phyloP scores from a whole-genome alignment of 768 basidiomycete species.

The Tephrocybe sp. region DNA sequence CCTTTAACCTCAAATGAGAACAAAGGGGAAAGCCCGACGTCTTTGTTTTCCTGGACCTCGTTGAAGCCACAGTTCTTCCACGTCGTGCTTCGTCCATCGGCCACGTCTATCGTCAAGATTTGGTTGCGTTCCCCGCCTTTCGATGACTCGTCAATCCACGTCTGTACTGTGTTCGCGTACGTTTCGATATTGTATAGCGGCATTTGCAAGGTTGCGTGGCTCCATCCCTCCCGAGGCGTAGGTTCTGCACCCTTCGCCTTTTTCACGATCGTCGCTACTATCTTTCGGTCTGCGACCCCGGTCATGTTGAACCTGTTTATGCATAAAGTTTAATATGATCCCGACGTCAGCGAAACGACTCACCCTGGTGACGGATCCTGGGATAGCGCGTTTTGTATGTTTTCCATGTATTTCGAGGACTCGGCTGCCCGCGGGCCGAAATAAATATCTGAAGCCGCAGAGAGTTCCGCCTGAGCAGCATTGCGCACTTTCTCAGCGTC shows the following conservation, averaged over 20 bases:
- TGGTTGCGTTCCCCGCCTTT: not conserved
- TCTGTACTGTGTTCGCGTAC: constrained; percentile 1
- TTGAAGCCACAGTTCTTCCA: constrained; percentile 10
- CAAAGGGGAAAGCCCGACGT: constrained; percentile 6
- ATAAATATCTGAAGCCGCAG: not conserved
- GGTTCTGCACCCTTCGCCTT: not conserved
- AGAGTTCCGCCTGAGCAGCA: not conserved
- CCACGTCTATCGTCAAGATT: constrained; percentile 4
- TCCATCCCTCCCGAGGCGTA: not conserved
- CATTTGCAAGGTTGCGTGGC: not conserved
- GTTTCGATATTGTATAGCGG: constrained; percentile 5
- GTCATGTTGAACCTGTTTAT: not conserved
- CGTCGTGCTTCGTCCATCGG: constrained; percentile 3
- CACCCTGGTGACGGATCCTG: no score
- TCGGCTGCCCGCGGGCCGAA: not conserved
- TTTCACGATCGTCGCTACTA: not conserved
- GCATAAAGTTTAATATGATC: not conserved
- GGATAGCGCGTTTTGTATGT: not conserved
- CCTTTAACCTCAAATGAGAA: not conserved
- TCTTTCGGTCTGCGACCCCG: not conserved
- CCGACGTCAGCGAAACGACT: no score
- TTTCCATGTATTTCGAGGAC: not conserved
- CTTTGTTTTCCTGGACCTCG: not conserved
- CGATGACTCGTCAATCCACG: not conserved
- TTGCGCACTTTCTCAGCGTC: not conserved